Evolutionary conservation across 169 alveolate genomes (phyloP), one percentile per base, ranked within the genome.

Genomic region (Cardiosporidium cionae): DNA sequence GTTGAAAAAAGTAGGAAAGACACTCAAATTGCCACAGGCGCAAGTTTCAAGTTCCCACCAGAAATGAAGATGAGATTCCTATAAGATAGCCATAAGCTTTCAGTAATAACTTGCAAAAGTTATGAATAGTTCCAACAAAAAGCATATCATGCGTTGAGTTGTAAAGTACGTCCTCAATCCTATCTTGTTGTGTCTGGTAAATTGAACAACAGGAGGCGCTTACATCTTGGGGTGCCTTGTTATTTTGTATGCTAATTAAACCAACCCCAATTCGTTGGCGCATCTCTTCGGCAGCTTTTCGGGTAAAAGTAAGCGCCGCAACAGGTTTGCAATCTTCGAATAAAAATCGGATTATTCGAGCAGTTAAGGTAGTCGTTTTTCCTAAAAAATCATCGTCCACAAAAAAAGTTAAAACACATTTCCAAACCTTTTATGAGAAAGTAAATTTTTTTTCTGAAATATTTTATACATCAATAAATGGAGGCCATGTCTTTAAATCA

Each of bases 301-400:
- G 74, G 31, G 89, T 86, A 35, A 86, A 86, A 16, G 89, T 86
- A 32, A 84, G 25, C 33, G 85, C 87, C 9, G 80, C 70, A 32
- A 86, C 67, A 16, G 89, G 89, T 32, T 78, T 69, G 28, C 72
- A 32, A 7, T 78, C 83, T 32, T 32, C 34, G 23, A 81, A 44
- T 23, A 89, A 71, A 74, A 89, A 81, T 63, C 78, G 83, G 28
- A 88, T 82, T 1, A 89, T 81, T 75, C 91, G 84, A 28, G 86
- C 80, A 1, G 91, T 85, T 72, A 89, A 72, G 32, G 89, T 86
- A 58, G 78, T 79, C 7, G 94, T 89, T 75, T 89, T 89, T 52
- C 81, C 81, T 74, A 53, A 1, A 52, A 29, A 32, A 65, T 52
- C 62, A 65, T 35, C 9, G 9, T 29, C 7, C 37, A 29, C 37